Base-by-base conservation (phyloP, 2,329 filamentous ascomycete species). In the Epichloe aotearoae region DNA sequence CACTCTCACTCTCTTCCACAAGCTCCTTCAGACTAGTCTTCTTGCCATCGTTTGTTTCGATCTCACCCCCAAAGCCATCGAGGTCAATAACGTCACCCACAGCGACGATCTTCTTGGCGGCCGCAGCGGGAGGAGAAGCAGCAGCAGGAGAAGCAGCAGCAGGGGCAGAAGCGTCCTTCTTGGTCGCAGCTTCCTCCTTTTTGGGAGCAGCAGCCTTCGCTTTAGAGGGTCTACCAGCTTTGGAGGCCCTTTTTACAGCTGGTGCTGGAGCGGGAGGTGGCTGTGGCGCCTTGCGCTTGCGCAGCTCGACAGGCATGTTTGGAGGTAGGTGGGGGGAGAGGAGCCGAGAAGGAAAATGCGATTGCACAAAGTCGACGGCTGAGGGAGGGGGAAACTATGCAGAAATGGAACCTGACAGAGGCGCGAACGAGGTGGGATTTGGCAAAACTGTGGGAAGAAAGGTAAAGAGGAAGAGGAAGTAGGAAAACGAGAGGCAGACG, bases 41-140 rank as follows among this genome's bases (percentile, higher is more conserved):
- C 50, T 76, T 72, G 60, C 89, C 89, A 56, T 95, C 88, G 57
- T 97, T 82, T 55, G 84, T 93, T 73, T 93, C 81, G 56, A 98
- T 71, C 63, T 93, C 83, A 56, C 79, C 80, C 57, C 80, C 80
- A 60, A 84, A 83, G 52, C 66, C 72, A 41, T 79, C 76, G 44
- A 83, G 73, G 54, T 72, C 65, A 58, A 84, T 72, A 50, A 69
- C 68, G 50, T 78, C 72, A 60, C 79, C 80, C 51, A 78, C 75
- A 37, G 69, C 71, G 45, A 74, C 71, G 45, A 74, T 69, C 62
- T 74, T 72, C 55, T 68, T 66, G 49, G 63, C 59, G 7, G 64
- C 59, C 50, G 62, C 61, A 51, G 55, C 47, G 36, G 46, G 30
- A 37, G 46, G 36, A 19, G 39, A 1, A 10, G 20, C 19, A 20